Evolutionary conservation across 306 rosid species (phyloP).

Genomic region (Quercus engelmannii): DNA sequence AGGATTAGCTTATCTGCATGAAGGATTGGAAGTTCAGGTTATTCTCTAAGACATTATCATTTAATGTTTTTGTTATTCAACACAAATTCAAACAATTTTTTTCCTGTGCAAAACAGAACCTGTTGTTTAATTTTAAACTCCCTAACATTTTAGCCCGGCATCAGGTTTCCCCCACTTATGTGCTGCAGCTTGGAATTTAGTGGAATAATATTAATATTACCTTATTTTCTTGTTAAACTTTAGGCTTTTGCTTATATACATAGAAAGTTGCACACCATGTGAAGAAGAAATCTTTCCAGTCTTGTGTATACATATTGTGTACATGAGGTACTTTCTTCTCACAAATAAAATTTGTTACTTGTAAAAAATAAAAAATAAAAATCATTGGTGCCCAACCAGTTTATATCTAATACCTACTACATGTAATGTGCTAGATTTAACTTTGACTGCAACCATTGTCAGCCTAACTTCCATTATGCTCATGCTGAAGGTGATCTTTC

Average conservation of each 20-base stretch:
- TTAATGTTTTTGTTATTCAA: background rate
- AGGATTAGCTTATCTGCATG: constrained; percentile 74
- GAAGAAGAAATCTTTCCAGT: background rate
- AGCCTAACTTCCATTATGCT: constrained; percentile 1
- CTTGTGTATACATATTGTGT: too few relatives aligned
- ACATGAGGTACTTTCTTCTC: too few relatives aligned
- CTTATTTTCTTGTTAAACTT: background rate
- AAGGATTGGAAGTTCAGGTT: constrained; percentile 86
- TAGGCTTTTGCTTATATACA: background rate
- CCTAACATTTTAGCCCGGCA: background rate
- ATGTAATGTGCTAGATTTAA: background rate
- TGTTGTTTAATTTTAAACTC: background rate
- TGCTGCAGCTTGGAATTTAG: background rate
- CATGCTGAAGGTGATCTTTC: constrained; percentile 56
- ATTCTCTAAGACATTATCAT: constrained; percentile 3
- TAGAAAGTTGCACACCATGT: background rate
- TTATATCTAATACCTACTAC: background rate
- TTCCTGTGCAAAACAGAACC: background rate
- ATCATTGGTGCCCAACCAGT: background rate
- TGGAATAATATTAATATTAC: background rate
- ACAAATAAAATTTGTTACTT: too few relatives aligned
- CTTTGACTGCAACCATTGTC: background rate
- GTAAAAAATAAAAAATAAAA: too few relatives aligned
- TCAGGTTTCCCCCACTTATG: background rate
- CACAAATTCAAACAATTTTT: background rate